Base-by-base conservation (phyloP, 192 early-diverging fungal genomes). In the Backusella australiensis region DNA sequence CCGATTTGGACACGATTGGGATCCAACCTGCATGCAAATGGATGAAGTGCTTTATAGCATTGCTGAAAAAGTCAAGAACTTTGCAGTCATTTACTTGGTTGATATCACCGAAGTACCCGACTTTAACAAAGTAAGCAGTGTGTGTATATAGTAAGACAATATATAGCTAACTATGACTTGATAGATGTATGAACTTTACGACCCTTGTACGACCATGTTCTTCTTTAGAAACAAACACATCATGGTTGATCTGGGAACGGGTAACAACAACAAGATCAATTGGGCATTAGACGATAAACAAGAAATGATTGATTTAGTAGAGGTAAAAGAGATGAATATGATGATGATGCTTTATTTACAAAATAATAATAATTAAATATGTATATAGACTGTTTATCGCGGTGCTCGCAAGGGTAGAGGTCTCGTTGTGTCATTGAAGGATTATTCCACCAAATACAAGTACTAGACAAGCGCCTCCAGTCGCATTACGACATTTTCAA, bases 241-340 rank as follows among this genome's bases (percentile, higher is more conserved):
- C 75, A 96, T 98, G 96, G 90, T 99, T 32, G 98, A 99, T 91
- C 80, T 99, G 38, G 98, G 98, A 17, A 99, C 98, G 0, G 98
- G 98, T 72, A 97, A 99, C 81, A 99, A 99, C 87, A 99, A 99
- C 86, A 99, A 99, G 84, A 94, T 99, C 80, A 95, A 96, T 77
- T 98, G 97, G 97, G 89, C 95, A 3, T 82, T 99, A 34, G 94
- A 95, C 59, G 95, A 97, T 74, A 93, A 95, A 73, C 94, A 98
- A 81, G 98, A 99, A 79, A 84, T 99, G 85, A 98, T 99, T 74
- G 97, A 97, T 75, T 87, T 97, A 77, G 86, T 94, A 11, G 94
- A 95, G 74, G 82, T 83, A 72, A 68, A 80, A 87, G 32, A 41
- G 29, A 9, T 6, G 15, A 39, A n/a, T n/a, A 9, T 73, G 7